These are phyloP conservation scores for Waitea zeae DNA, from an alignment of 1,284 basidiomycete species.

Conservation along the genomic window DNA sequence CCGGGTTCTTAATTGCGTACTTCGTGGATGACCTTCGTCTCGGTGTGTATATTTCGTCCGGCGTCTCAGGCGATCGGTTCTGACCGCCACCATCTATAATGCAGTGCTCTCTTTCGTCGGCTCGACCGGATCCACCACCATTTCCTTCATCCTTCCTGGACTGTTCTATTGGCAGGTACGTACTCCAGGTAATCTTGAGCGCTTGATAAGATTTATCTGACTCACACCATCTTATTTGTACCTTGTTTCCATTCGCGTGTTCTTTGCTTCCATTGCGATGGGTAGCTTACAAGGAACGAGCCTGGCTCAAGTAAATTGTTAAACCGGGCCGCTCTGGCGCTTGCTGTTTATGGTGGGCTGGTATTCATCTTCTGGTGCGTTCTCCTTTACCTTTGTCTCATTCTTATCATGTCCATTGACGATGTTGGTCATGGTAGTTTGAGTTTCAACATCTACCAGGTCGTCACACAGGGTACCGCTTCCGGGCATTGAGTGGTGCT, in stretches of 20 bases:
- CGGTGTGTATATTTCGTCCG: no score
- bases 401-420: slow-evolving; percentile 2
- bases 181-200: slow-evolving; percentile 1
- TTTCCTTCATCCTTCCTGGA: slow-evolving; percentile 94
- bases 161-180: slow-evolving; percentile 68
- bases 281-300: slow-evolving; percentile 56
- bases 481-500: background rate
- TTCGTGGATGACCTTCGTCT: slow-evolving; percentile 71
- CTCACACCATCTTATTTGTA: no score
- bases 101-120: slow-evolving; percentile 91
- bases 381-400: background rate
- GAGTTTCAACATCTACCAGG: slow-evolving; percentile 58
- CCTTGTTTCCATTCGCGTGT: no score
- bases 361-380: slow-evolving; percentile 82
- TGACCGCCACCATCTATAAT: no score
- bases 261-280: no score
- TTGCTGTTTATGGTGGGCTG: slow-evolving; percentile 62
- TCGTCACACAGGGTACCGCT: slow-evolving; percentile 16
- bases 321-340: slow-evolving; percentile 43
- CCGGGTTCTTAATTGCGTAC: slow-evolving; percentile 67
- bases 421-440: slow-evolving; percentile 30
- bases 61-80: no score
- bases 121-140: slow-evolving; percentile 90
- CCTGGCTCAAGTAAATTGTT: slow-evolving; percentile 34
- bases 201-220: no score